phyloP scores from a whole-genome alignment of 2,329 filamentous ascomycete genomes.

The Beauveria sp. region DNA sequence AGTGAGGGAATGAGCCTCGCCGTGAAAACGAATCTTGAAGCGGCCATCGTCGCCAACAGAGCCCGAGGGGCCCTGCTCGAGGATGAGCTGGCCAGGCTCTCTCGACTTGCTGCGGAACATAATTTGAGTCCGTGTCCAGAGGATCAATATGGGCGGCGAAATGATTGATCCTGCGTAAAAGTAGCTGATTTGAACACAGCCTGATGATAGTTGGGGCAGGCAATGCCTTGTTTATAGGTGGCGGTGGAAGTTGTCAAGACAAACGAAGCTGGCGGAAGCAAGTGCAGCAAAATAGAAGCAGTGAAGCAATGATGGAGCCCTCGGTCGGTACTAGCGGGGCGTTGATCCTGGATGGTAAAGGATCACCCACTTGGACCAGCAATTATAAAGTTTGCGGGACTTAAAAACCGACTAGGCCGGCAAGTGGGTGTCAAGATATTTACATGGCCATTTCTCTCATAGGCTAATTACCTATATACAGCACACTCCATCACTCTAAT shows the following conservation, averaged over 20 bases:
- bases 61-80: conserved; percentile 13
- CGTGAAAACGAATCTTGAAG: conserved; percentile 16
- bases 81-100: conserved; percentile 15
- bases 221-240: neutral
- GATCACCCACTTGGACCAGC: too few relatives aligned
- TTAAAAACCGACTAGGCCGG: too few relatives aligned
- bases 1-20: neutral
- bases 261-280: neutral
- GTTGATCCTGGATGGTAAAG: too few relatives aligned
- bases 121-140: neutral
- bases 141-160: too few relatives aligned
- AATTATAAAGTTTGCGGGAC: too few relatives aligned
- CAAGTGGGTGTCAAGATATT: too few relatives aligned
- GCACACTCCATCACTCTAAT: too few relatives aligned
- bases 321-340: too few relatives aligned
- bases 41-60: conserved; percentile 16
- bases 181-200: neutral
- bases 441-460: too few relatives aligned
- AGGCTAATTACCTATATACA: too few relatives aligned
- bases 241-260: neutral
- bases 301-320: neutral
- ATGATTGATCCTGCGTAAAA: neutral
- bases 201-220: too few relatives aligned
- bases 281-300: neutral
- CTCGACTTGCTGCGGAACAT: conserved; percentile 14